Percentiles rank a stretch among this genome's conserved stretches.
Conservation (phyloP, 352 stramenopile genomes). For the Thalassiosira livingstoniorum region DNA sequence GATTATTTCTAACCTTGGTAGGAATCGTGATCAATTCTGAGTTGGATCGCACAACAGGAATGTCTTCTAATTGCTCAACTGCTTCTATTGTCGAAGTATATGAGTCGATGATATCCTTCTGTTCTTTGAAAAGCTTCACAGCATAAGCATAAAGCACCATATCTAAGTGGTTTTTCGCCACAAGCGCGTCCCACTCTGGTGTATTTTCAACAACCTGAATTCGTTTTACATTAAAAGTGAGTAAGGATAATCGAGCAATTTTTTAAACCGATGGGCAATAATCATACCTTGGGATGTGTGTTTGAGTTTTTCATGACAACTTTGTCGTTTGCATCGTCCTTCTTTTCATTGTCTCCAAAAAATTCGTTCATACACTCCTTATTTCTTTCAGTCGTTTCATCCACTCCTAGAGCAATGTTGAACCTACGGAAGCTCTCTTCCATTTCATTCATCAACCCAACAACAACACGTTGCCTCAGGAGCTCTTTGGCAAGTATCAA, state of each 20-base stretch:
- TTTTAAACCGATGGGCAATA: background rate
- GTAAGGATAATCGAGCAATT: background rate
- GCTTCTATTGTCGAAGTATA: conserved; percentile 10
- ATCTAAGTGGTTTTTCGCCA: conserved; percentile 47
- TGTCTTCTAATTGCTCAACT: background rate
- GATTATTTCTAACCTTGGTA: background rate
- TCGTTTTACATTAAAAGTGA: background rate
- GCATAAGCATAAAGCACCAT: conserved; percentile 59
- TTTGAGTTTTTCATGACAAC: conserved; percentile 46
- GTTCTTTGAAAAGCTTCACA: conserved; percentile 56
- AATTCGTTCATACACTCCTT: conserved; percentile 19
- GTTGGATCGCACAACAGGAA: background rate
- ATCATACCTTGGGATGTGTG: conserved; percentile 34
- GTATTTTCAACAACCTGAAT: conserved; percentile 45
- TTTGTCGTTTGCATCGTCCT: background rate
- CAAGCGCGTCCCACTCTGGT: conserved; percentile 48
- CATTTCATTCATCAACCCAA: conserved; percentile 38
- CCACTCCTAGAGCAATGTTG: conserved; percentile 29
- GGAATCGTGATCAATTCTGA: background rate
- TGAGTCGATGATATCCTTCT: conserved; percentile 60
- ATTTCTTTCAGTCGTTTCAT: conserved; percentile 17
- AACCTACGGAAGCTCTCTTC: conserved; percentile 30
- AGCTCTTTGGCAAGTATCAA: conserved; percentile 31
- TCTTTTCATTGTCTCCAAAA: conserved; percentile 28
- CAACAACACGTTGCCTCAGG: conserved; percentile 7